Evolutionary conservation across 305 asterid genomes (phyloP).

Genomic region (Fraxinus sp.): DNA sequence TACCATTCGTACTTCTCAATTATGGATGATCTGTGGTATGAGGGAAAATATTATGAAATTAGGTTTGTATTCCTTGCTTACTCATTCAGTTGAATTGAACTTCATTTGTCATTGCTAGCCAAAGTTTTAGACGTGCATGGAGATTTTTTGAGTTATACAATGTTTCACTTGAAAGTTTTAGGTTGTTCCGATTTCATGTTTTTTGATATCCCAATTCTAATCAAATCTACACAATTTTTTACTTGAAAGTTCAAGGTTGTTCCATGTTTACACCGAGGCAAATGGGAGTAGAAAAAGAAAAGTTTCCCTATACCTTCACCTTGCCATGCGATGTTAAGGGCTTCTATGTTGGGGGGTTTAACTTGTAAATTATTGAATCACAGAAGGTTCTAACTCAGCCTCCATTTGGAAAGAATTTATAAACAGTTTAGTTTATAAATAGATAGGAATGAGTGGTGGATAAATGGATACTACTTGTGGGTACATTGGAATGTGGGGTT

Average conservation of each 20-base stretch:
- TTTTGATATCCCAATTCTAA: not conserved
- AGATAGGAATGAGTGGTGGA: not conserved
- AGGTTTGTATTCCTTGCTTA: slow-evolving; percentile 37
- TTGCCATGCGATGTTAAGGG: not conserved
- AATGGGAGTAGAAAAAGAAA: not conserved
- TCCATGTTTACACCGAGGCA: not conserved
- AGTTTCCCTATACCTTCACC: not conserved
- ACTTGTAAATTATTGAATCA: not conserved
- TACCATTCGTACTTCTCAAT: slow-evolving; percentile 72
- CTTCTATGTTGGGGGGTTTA: not conserved
- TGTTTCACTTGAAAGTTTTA: not conserved
- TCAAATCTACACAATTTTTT: not conserved
- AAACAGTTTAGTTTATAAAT: not conserved
- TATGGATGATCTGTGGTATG: slow-evolving; percentile 60
- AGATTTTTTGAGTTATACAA: not conserved
- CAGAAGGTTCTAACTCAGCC: not conserved
- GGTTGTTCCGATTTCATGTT: not conserved
- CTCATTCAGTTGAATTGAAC: not conserved
- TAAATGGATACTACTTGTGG: not conserved
- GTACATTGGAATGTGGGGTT: not conserved
- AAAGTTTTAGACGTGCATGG: not conserved
- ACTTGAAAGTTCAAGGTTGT: not conserved
- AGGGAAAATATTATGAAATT: slow-evolving; percentile 69
- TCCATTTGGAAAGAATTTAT: not conserved
- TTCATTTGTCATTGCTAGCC: not conserved